A percentile compares a stretch with the other conserved stretches of the same genome.
Evolutionary conservation across 257 asterid genomes (phyloP).

Genomic region (Solanum pinnatisectum): DNA sequence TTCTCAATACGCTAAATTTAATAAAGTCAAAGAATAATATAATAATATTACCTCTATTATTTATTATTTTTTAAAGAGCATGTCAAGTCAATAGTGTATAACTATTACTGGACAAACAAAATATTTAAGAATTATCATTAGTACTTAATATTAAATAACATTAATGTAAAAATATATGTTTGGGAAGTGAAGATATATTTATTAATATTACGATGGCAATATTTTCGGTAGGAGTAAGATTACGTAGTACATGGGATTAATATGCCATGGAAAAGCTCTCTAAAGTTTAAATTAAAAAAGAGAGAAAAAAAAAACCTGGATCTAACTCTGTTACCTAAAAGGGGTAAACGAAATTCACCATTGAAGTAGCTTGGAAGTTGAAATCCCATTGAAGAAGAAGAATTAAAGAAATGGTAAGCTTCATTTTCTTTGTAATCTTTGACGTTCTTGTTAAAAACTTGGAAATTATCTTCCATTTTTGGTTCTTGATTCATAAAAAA

Average conservation of each 20-base stretch:
- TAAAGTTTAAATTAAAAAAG: background rate
- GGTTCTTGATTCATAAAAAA: background rate
- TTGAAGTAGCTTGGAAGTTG: background rate
- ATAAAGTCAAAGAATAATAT: no score
- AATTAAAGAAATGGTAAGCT: background rate
- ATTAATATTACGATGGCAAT: no score
- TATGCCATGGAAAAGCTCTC: background rate
- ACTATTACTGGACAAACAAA: fast-evolving
- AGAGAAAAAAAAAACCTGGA: background rate
- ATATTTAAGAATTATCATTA: no score
- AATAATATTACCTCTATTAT: no score
- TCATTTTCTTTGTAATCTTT: background rate
- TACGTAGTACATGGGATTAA: no score
- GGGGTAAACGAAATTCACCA: background rate
- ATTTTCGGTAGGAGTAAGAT: no score
- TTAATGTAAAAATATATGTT: no score
- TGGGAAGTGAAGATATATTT: background rate
- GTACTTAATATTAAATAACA: no score
- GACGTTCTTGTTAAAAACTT: background rate
- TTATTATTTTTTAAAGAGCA: no score
- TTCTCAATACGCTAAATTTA: no score
- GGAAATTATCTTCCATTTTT: background rate
- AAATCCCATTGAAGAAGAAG: background rate
- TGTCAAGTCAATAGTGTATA: no score
- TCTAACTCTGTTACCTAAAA: background rate